Evolutionary conservation across 768 basidiomycete genomes (phyloP).

Genomic region (Gyrodon lividus): DNA sequence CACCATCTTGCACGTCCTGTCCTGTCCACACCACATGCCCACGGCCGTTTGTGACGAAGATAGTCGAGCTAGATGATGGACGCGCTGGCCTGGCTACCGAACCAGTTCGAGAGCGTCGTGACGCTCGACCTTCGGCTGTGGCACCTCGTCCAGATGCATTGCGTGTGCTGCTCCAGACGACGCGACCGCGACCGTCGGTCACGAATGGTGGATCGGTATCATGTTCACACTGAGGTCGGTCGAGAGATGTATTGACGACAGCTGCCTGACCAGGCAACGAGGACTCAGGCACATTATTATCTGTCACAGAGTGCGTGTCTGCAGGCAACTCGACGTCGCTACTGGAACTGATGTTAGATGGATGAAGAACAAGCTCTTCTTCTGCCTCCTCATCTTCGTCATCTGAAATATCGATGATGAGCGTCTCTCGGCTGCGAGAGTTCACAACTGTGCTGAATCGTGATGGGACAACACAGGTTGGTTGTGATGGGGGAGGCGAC

Average conservation of each 20-base stretch:
- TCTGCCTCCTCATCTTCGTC: slow-evolving; percentile 26
- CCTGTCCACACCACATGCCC: slow-evolving; percentile 19
- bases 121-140: slow-evolving; percentile 19
- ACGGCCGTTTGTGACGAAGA: slow-evolving; percentile 10
- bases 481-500: slow-evolving; percentile 4
- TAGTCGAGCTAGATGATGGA: slow-evolving; percentile 14
- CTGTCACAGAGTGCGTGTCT: neutral
- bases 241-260: slow-evolving; percentile 1
- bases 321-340: neutral
- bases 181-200: slow-evolving; percentile 64
- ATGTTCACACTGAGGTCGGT: slow-evolving; percentile 29
- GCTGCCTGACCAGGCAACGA: neutral
- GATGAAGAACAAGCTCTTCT: neutral
- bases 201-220: slow-evolving; percentile 51
- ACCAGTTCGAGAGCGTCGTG: slow-evolving; percentile 21
- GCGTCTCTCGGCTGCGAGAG: slow-evolving; percentile 21
- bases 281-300: neutral
- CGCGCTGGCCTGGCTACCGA: slow-evolving; percentile 18
- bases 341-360: neutral
- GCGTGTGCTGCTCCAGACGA: slow-evolving; percentile 43
- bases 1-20: slow-evolving; percentile 18
- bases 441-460: slow-evolving; percentile 28
- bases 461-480: slow-evolving; percentile 10
- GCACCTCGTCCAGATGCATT: slow-evolving; percentile 17
- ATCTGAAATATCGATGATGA: slow-evolving; percentile 34